These are phyloP conservation scores for Dioscorea dumetorum DNA, from an alignment of 106 monocot genomes.

Conservation along the genomic window DNA sequence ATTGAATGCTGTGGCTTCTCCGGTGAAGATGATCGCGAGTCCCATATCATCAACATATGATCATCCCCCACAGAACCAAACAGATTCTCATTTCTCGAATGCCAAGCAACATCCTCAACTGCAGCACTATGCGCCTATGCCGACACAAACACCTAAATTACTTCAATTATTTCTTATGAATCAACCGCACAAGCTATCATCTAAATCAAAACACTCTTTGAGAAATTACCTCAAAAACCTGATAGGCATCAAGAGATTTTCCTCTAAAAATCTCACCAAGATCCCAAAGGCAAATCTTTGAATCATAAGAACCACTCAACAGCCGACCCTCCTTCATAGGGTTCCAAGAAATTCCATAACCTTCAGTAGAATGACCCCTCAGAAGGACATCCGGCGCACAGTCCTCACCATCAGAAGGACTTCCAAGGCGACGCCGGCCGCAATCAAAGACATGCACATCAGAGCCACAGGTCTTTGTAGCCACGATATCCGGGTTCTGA, in stretches of 20 bases:
- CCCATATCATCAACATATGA: constrained; percentile 90
- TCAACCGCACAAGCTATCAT: background rate
- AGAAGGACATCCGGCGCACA: constrained; percentile 42
- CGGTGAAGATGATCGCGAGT: constrained; percentile 58
- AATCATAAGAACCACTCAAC: constrained; percentile 82
- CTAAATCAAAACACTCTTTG: background rate
- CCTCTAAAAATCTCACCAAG: constrained; percentile 12
- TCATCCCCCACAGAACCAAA: constrained; percentile 98
- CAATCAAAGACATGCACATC: constrained; percentile 75
- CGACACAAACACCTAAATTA: background rate
- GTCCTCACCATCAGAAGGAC: constrained; percentile 4
- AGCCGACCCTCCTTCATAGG: constrained; percentile 64
- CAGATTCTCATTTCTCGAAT: constrained; percentile 61
- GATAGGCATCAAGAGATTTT: constrained; percentile 32
- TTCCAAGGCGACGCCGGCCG: constrained; percentile 1
- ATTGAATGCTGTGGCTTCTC: constrained; percentile 55
- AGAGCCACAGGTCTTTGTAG: constrained; percentile 67
- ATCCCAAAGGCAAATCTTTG: constrained; percentile 93
- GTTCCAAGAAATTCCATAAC: constrained; percentile 88
- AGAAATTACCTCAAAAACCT: constrained; percentile 72
- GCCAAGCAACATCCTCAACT: constrained; percentile 98
- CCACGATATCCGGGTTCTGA: constrained; percentile 51
- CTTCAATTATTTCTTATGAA: background rate
- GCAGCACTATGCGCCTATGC: constrained; percentile 52
- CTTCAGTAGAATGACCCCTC: constrained; percentile 64